Conservation (phyloP, 345 rosid species). For the Acer saccharum region DNA sequence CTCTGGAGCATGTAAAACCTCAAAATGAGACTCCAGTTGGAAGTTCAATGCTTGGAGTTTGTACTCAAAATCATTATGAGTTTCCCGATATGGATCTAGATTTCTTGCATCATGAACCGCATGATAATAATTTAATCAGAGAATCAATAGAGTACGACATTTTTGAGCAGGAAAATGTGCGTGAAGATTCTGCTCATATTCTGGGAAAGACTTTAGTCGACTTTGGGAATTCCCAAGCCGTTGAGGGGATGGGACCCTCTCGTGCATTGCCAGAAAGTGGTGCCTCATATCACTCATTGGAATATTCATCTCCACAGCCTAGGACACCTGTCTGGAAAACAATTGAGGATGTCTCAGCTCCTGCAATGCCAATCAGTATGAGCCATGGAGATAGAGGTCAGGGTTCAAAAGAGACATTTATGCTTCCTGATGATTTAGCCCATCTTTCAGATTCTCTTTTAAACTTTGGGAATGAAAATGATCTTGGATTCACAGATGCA, state of each 20-base stretch:
- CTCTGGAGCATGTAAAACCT: slow-evolving; percentile 13
- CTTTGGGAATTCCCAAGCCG: slow-evolving; percentile 19
- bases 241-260: slow-evolving; percentile 26
- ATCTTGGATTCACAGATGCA: slow-evolving; percentile 21
- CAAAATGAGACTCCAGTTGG: slow-evolving; percentile 9
- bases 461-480: slow-evolving; percentile 31
- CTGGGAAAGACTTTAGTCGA: slow-evolving; percentile 15
- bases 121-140: slow-evolving; percentile 15
- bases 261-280: slow-evolving; percentile 22
- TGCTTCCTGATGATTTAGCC: slow-evolving; percentile 25
- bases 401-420: slow-evolving; percentile 13
- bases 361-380: slow-evolving; percentile 37
- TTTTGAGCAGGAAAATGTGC: slow-evolving; percentile 13
- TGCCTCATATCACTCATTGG: slow-evolving; percentile 26
- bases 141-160: not conserved
- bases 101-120: not conserved
- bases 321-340: slow-evolving; percentile 44
- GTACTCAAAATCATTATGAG: slow-evolving; percentile 18
- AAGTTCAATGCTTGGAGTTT: slow-evolving; percentile 23
- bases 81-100: slow-evolving; percentile 18
- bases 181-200: slow-evolving; percentile 16
- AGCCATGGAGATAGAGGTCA: slow-evolving; percentile 28
- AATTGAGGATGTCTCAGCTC: slow-evolving; percentile 36
- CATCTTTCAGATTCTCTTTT: slow-evolving; percentile 44
- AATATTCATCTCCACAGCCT: slow-evolving; percentile 31